Base-by-base conservation (phyloP, 2,329 filamentous ascomycete species). In the Talaromyces verruculosus region DNA sequence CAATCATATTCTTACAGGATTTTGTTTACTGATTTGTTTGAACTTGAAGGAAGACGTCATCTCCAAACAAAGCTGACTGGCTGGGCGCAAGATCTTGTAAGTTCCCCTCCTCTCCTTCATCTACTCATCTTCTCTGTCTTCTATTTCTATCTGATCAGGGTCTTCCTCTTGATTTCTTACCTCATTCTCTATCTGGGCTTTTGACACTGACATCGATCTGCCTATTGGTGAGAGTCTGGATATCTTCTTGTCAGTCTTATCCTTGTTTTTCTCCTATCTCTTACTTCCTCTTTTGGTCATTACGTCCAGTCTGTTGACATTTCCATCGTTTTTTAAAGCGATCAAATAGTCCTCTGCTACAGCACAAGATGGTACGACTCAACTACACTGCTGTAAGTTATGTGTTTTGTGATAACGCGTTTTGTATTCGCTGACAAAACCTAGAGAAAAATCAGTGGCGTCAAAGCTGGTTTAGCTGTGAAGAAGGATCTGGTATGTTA, bases 381-480 rank as follows among this genome's bases (percentile, higher is more conserved):
- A 79, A 74, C 58, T 80, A 80, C 69, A 73, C 74, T 37, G 77
- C 78, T 19, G 79, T 80, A 73, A 67, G 76, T 68, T 30, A 39
- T 11, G 5, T 17, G 5, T 25, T 22, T 58, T 45, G 5, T 47
- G 13, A 1, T 55, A 25, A 49, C 19, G 30, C 7, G 2, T 37
- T 39, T 17, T 8, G 3, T 62, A 25, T 19, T 28, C 28, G 28
- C 60, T 63, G 8, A 53, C n/a, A 39, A 25, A 25, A n/a, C 47
- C 25, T 11, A 84, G 79, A 78, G 82, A 47, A 79, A 79, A 55
- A 82, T 78, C 43, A 75, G 78, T 17, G 83, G 83, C 35, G 66
- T 78, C 64, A 83, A 80, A 68, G 74, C 82, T 10, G 83, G 80
- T 11, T 75, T 77, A 28, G 78, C 78, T 39, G 79, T 84, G 28